These are phyloP conservation scores for Dothiorella sarmentorum DNA, from an alignment of 2,329 filamentous ascomycete genomes.

Conservation along the genomic window DNA sequence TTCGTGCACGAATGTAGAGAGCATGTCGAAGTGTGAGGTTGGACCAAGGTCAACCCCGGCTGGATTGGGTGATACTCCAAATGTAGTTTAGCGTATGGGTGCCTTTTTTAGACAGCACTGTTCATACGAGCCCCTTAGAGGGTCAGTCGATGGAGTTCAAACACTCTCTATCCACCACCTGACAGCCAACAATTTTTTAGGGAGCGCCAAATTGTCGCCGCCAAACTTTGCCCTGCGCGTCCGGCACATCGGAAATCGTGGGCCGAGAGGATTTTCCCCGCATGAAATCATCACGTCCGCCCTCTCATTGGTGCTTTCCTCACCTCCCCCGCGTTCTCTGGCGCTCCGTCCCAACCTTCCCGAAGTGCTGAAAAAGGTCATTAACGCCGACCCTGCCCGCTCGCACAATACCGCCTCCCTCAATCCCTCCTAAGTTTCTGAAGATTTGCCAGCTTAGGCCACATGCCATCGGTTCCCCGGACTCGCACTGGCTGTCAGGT, in stretches of 20 bases:
- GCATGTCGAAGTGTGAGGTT: not conserved
- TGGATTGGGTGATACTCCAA: too few relatives aligned
- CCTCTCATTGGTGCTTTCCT: not conserved
- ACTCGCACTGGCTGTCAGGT: slow-evolving; percentile 20
- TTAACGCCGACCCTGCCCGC: slow-evolving; percentile 9
- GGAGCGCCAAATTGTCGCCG: too few relatives aligned
- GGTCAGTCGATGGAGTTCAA: too few relatives aligned
- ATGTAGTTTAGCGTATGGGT: too few relatives aligned
- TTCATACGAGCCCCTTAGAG: too few relatives aligned
- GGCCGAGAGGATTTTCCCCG: not conserved
- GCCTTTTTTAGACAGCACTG: too few relatives aligned
- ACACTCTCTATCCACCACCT: too few relatives aligned
- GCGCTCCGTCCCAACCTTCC: slow-evolving; percentile 13
- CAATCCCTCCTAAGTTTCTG: not conserved
- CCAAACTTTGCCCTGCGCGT: too few relatives aligned
- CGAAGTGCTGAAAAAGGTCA: slow-evolving; percentile 2
- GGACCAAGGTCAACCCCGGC: too few relatives aligned
- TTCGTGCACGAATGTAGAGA: too few relatives aligned
- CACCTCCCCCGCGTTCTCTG: not conserved
- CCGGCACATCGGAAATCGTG: not conserved
- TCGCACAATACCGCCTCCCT: not conserved
- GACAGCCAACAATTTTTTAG: not conserved
- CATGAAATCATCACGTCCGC: not conserved
- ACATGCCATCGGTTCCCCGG: slow-evolving; percentile 17
- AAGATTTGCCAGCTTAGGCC: slow-evolving; percentile 1